A percentile compares a stretch with the other conserved stretches of the same genome.
Conservation (phyloP, 148 eudicot genomes). For the Camellia granthamiana region DNA sequence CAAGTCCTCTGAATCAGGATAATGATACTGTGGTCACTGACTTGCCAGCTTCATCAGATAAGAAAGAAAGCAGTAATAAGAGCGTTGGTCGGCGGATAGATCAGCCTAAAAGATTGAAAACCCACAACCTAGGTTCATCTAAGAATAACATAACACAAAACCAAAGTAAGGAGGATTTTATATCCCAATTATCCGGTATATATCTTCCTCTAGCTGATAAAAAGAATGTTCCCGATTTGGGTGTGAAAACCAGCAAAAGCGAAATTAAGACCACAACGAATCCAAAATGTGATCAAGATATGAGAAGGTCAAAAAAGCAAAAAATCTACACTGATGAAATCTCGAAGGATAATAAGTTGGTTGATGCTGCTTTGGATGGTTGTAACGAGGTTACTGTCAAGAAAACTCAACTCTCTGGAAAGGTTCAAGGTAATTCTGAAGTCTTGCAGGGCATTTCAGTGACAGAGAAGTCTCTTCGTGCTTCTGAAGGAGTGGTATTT, state of each 20-base stretch:
- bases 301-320: conserved; percentile 20
- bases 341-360: conserved; percentile 24
- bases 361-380: conserved; percentile 18
- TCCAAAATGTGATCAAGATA: conserved; percentile 15
- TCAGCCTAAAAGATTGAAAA: conserved; percentile 10
- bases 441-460: neutral
- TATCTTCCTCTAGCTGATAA: too few relatives aligned
- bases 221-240: too few relatives aligned
- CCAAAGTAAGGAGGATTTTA: too few relatives aligned
- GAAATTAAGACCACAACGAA: conserved; percentile 6
- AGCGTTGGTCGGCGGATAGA: conserved; percentile 1
- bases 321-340: conserved; percentile 21
- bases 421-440: conserved; percentile 12
- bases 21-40: neutral
- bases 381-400: conserved; percentile 16
- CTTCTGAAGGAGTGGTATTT: conserved; percentile 27
- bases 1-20: conserved; percentile 14
- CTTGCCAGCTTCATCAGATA: conserved; percentile 16
- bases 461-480: conserved; percentile 18
- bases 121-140: too few relatives aligned
- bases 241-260: too few relatives aligned
- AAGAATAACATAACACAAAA: too few relatives aligned
- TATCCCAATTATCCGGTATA: too few relatives aligned
- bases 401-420: conserved; percentile 23
- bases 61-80: conserved; percentile 16